A percentile compares a stretch with the other conserved stretches of the same genome.
These are phyloP conservation scores for Neurospora sp. DNA, from an alignment of 495 filamentous ascomycete species.

Conservation along the genomic window DNA sequence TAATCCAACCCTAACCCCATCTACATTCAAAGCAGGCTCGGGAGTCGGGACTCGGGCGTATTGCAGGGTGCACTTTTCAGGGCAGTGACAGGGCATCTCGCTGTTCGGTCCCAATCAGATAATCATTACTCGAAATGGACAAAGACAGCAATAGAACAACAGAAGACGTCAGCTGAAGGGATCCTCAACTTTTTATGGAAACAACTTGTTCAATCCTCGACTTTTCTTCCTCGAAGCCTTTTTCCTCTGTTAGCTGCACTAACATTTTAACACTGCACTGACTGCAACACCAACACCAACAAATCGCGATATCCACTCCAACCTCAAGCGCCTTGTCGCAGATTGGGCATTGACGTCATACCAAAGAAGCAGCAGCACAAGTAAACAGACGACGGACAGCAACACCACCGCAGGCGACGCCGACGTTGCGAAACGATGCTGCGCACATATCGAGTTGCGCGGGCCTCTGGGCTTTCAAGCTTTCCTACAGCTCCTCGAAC, in stretches of 20 bases:
- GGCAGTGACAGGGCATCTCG: neutral
- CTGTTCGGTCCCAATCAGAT: neutral
- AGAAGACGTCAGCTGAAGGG: neutral
- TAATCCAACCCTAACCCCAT: neutral
- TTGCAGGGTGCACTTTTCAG: neutral
- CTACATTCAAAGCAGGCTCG: neutral
- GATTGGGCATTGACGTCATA: constrained; percentile 4
- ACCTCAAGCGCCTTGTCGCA: neutral
- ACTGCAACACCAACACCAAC: neutral
- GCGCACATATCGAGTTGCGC: constrained; percentile 4
- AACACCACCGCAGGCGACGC: neutral
- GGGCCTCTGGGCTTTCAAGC: neutral
- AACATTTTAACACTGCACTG: neutral
- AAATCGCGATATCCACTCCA: neutral
- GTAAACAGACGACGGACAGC: neutral
- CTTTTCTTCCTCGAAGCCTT: neutral
- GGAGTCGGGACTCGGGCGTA: neutral
- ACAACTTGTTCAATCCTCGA: neutral
- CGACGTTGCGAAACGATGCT: neutral
- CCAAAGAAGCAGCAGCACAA: neutral
- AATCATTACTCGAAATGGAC: neutral
- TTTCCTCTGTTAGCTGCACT: neutral
- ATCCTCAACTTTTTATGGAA: neutral
- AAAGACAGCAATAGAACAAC: neutral
- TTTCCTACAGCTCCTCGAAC: neutral